Base-by-base conservation (phyloP, 768 basidiomycete genomes). In the Boletus insuetus region DNA sequence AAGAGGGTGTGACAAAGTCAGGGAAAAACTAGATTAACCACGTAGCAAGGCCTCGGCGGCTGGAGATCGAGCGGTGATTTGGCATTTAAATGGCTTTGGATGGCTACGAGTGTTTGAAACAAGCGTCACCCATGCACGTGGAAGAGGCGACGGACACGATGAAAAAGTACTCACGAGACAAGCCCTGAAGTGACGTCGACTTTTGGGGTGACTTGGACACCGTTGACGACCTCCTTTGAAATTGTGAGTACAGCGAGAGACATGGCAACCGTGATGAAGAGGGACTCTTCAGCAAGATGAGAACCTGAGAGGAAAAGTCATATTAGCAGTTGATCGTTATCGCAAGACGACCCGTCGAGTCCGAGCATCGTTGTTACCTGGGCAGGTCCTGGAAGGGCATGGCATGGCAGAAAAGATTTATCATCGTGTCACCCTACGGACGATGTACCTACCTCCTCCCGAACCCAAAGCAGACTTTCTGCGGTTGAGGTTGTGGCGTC, bases 51-150 rank as follows among this genome's bases (percentile, higher is more conserved):
- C 46, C 35, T 55, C 53, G 1, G 78, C 76, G 53, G 71, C 74
- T 46, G 78, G 71, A 8, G 80, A 82, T 43, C 82, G 77, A 16
- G 82, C 79, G 45, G 68, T 77, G 59, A 86, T 78, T n/a, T 68
- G 65, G 65, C 79, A 86, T 57, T 73, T 77, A 67, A 82, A 85
- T 22, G 83, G 79, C 58, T 76, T 78, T 3, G 80, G 82, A 59
- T 83, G 84, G 16, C 67, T 69, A 45, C 1, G 6, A 0, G n/a
- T 3, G 17, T 47, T 38, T 8, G 16, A 32, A 29, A 40, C 10
- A 16, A 16, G 22, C 7, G 29, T 44, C 42, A 50, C 2, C n/a
- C 17, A 34, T 11, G 8, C 26, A 37, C n/a, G 38, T 8, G 38
- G 17, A 39, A n/a, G 26, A 26, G 8, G 26, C 26, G 26, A 29